phyloP scores from a whole-genome alignment of 179 eudicot genomes.

The Beta corolliflora region DNA sequence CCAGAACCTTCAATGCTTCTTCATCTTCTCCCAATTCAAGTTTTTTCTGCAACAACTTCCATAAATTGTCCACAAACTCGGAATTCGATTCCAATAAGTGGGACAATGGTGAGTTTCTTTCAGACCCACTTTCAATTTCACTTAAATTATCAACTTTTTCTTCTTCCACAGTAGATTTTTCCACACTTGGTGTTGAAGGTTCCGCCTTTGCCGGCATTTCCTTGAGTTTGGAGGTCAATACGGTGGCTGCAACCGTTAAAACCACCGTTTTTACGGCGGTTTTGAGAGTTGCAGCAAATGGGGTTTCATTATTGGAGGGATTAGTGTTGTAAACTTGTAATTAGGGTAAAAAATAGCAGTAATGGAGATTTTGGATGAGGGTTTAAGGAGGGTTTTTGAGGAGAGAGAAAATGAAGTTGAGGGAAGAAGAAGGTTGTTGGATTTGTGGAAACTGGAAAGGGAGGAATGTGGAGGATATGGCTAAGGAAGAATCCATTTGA shows the following conservation, averaged over 20 bases:
- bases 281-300: conserved; percentile 31
- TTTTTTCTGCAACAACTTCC: conserved; percentile 47
- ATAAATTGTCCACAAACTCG: conserved; percentile 50
- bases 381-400: conserved; percentile 27
- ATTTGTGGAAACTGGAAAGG: conserved; percentile 28
- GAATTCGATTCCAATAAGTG: conserved; percentile 41
- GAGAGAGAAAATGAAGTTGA: conserved; percentile 16
- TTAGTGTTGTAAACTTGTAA: not conserved
- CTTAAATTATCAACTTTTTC: conserved; percentile 15
- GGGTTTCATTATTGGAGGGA: conserved; percentile 28
- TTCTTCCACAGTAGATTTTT: conserved; percentile 9
- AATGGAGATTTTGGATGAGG: conserved; percentile 24
- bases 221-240: conserved; percentile 32
- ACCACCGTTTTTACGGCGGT: conserved; percentile 10
- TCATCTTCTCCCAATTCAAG: conserved; percentile 65
- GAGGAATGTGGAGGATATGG: conserved; percentile 30
- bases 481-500: conserved; percentile 31
- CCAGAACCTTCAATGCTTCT: conserved; percentile 50
- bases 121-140: conserved; percentile 19
- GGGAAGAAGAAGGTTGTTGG: conserved; percentile 12
- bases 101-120: conserved; percentile 35
- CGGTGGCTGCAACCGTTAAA: conserved; percentile 36
- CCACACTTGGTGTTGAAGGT: conserved; percentile 22
- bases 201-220: conserved; percentile 40
- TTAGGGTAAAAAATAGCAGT: conserved; percentile 28